Base-by-base conservation (phyloP, 139 green algal species). In the Edaphochlamys debaryana region DNA sequence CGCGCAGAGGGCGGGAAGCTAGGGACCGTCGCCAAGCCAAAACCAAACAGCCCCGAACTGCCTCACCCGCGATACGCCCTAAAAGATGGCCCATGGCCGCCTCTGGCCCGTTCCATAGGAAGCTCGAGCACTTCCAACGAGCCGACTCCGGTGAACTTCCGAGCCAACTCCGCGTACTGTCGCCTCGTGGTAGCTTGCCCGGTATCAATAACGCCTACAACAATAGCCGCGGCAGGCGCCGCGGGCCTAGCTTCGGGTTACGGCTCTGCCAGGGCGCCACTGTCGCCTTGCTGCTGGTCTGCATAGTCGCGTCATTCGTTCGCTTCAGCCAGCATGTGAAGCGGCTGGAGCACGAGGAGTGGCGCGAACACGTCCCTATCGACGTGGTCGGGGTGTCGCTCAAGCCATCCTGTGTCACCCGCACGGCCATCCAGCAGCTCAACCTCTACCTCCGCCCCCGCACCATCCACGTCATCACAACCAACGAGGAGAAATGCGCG, bases 341-440 rank as follows among this genome's bases (percentile, higher is more conserved):
- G 3, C 17, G 20, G 15, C 34, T 58, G 48, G 41, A 68, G 2
- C 20, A 32, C 2, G 56, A 32, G 20, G 6, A 41, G 11, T 48
- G 36, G 37, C 29, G 15, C 27, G 48, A 56, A 3, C 19, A 23
- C 20, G 6, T n/a, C 7, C 62, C 69, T 5, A 64, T 86, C 27
- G 80, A 86, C 50, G 69, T 86, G 2, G 80, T 86, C 34, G 69
- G 67, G 2, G 71, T 83, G 27, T 74, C 72, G 2, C 66, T 91
- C 15, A 91, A 91, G 67, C 87, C 87, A 11, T 87, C 70, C 38
- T 91, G 87, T 58, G 79, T 91, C 0, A 91, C 58, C 19, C 62
- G 80, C 54, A 36, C 75, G 32, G 79, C 87, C 0, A 72, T 91
- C 17, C 41, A 41, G n/a, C 62, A 64, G 9, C 52, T 91, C 2